phyloP scores from a whole-genome alignment of 805 yeast species.

The Myxozyma neotropica region DNA sequence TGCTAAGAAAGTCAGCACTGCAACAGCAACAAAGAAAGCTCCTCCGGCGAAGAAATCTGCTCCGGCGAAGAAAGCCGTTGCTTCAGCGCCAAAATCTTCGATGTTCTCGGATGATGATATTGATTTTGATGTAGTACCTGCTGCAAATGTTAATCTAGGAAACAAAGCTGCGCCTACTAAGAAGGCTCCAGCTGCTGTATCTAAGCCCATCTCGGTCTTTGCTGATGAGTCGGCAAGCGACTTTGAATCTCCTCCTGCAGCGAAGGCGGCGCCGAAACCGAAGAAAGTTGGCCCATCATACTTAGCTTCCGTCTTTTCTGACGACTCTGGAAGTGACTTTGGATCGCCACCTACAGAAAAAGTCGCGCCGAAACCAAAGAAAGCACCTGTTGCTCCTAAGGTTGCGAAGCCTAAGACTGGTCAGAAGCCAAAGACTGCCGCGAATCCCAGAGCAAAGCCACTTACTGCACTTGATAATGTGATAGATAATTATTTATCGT shows the following conservation, averaged over 20 bases:
- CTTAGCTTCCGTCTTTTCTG: background rate
- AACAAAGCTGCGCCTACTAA: background rate
- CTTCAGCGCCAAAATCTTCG: background rate
- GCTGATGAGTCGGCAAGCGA: background rate
- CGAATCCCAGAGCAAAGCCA: slow-evolving; percentile 18
- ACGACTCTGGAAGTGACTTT: slow-evolving; percentile 8
- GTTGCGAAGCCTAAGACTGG: slow-evolving; percentile 13
- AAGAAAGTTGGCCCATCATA: slow-evolving; percentile 30
- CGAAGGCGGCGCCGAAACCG: slow-evolving; percentile 19
- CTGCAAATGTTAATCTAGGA: background rate
- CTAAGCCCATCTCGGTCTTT: slow-evolving; percentile 2
- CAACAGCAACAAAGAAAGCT: slow-evolving; percentile 10
- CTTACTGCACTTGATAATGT: slow-evolving; percentile 10
- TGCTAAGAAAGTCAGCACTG: slow-evolving; percentile 1
- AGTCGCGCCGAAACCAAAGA: slow-evolving; percentile 27
- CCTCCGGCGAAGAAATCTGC: slow-evolving; percentile 5
- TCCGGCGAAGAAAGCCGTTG: too few relatives aligned
- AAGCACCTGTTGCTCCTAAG: slow-evolving; percentile 24
- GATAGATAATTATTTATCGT: background rate
- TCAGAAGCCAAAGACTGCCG: slow-evolving; percentile 13
- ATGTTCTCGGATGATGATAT: slow-evolving; percentile 7
- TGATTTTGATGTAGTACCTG: background rate
- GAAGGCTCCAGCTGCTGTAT: background rate
- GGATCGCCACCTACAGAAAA: slow-evolving; percentile 15
- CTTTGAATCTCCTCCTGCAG: slow-evolving; percentile 5